Percentiles rank a stretch among this genome's conserved stretches.
Evolutionary conservation across 2,329 filamentous ascomycete genomes (phyloP).

Genomic region (Ceratocystis albifundus): DNA sequence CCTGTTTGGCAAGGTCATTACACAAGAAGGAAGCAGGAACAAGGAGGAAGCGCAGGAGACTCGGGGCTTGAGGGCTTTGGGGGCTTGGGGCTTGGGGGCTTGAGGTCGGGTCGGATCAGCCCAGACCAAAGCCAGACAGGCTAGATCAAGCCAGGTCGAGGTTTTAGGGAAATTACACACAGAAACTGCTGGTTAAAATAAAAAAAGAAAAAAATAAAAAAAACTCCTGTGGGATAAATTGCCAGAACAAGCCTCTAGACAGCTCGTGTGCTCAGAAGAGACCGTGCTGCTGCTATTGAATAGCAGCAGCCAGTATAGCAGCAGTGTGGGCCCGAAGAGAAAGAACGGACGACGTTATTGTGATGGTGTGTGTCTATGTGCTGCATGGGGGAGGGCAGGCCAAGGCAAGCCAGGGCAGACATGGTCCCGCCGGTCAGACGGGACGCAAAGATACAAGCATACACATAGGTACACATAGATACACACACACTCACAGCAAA

Average conservation of each 20-base stretch:
- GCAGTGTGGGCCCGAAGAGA: too few species aligned
- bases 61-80: neutral
- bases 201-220: neutral
- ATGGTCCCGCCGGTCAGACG: too few species aligned
- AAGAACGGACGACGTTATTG: too few species aligned
- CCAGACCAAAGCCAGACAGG: neutral
- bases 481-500: too few species aligned
- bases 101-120: neutral
- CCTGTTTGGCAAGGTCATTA: neutral
- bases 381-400: too few species aligned
- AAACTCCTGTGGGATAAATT: conserved; percentile 1
- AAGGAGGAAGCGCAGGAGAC: neutral
- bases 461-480: too few species aligned
- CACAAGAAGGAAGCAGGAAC: neutral
- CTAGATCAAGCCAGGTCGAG: neutral
- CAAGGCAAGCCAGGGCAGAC: too few species aligned
- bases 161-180: neutral
- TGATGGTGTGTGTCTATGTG: too few species aligned
- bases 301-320: too few species aligned
- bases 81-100: neutral
- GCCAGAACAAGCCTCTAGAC: neutral
- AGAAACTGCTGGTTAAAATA: neutral
- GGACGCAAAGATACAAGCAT: too few species aligned
- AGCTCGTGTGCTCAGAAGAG: neutral
- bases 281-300: neutral